These are phyloP conservation scores for Penicillium chermesinum DNA, from an alignment of 495 filamentous ascomycete genomes.

Conservation along the genomic window DNA sequence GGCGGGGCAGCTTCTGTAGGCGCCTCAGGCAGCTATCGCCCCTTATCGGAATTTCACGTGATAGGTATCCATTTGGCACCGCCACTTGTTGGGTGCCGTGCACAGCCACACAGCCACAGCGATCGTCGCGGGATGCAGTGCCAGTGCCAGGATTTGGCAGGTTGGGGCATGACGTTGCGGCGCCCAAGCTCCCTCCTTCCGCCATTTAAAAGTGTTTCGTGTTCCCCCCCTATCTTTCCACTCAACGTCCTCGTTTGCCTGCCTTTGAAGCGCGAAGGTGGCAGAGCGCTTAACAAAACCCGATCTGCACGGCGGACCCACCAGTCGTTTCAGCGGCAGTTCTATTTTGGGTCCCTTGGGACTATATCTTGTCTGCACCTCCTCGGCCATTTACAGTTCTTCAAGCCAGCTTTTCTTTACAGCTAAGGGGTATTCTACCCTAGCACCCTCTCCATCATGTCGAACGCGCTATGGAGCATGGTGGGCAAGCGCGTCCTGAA, in stretches of 20 bases:
- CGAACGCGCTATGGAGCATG: slow-evolving; percentile 47
- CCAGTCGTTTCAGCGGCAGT: slow-evolving; percentile 1
- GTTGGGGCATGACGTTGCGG: slow-evolving; percentile 11
- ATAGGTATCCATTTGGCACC: neutral
- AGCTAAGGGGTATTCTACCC: neutral
- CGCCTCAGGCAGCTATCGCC: slow-evolving; percentile 23
- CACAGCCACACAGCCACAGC: neutral
- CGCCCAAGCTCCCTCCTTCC: neutral
- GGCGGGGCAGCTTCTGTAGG: slow-evolving; percentile 17
- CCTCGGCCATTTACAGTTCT: neutral
- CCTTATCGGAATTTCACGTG: slow-evolving; percentile 7
- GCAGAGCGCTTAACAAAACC: slow-evolving; percentile 16
- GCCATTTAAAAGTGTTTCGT: neutral
- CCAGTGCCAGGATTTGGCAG: slow-evolving; percentile 10
- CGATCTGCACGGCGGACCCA: slow-evolving; percentile 3
- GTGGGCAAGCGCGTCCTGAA: slow-evolving; percentile 63
- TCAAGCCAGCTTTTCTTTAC: slow-evolving; percentile 1
- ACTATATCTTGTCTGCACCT: slow-evolving; percentile 10
- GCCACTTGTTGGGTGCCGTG: neutral
- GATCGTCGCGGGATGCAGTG: neutral
- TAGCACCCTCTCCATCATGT: slow-evolving; percentile 35
- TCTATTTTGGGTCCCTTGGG: slow-evolving; percentile 20
- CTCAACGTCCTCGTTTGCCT: neutral
- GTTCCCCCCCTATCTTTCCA: neutral
- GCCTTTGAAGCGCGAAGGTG: neutral